phyloP scores from a whole-genome alignment of 441 rosid genomes.

The Manihot esculenta region DNA sequence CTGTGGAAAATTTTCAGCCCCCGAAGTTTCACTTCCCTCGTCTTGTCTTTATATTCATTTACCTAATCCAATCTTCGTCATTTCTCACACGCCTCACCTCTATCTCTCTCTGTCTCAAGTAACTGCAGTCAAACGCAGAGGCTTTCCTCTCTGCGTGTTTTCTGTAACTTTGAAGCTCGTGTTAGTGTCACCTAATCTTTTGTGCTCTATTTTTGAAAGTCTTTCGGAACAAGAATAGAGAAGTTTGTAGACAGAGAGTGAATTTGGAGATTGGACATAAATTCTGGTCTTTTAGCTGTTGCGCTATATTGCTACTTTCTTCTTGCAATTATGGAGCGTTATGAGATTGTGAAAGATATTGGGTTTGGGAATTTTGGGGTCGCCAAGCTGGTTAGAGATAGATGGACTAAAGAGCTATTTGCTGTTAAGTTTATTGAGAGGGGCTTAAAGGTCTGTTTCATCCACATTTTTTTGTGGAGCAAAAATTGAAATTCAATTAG shows the following conservation, averaged over 20 bases:
- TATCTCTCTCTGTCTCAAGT: not conserved
- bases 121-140: slow-evolving; percentile 16
- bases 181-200: not conserved
- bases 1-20: not conserved
- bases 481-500: not conserved
- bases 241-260: not conserved
- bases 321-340: slow-evolving; percentile 47
- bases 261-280: not conserved
- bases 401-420: slow-evolving; percentile 42
- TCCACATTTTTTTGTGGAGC: not conserved
- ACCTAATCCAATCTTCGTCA: not conserved
- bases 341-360: slow-evolving; percentile 55
- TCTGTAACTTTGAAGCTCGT: slow-evolving; percentile 17
- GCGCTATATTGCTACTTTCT: not conserved
- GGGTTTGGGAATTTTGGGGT: slow-evolving; percentile 69
- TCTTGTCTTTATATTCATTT: not conserved
- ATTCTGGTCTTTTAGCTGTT: not conserved
- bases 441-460: slow-evolving; percentile 47
- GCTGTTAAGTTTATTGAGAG: slow-evolving; percentile 68
- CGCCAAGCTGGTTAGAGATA: slow-evolving; percentile 55
- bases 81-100: not conserved
- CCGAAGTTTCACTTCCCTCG: not conserved
- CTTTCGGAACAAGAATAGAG: not conserved
- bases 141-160: slow-evolving; percentile 8
- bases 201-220: not conserved